Evolutionary conservation across 106 monocot species (phyloP), one percentile per base, ranked within the genome.

Genomic region (Allium fistulosum): DNA sequence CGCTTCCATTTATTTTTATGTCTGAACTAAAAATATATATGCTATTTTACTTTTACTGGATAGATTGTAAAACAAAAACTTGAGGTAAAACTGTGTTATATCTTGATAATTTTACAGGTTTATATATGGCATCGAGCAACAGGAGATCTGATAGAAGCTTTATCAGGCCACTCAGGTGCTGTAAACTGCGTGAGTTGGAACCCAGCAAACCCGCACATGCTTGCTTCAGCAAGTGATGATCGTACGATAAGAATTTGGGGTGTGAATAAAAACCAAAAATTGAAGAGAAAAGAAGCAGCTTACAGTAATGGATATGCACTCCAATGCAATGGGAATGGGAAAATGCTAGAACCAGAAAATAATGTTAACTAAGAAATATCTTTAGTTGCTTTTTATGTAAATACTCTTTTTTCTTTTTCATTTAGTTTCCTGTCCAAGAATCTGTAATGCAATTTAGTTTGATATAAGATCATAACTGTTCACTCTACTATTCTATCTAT

Each of bases 151-250:
- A 78, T 87, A 28, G 61, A 75, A 3, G 48, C 83, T 28, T 59
- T 87, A 17, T 66, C 77, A 10, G 87, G 87, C 6, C 86, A 87
- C 46, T 65, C 86, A 12, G 86, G 80, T 11, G 73, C 80, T 8
- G 83, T 87, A 53, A 87, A 87, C 72, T 83, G 83, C 49, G 87
- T 87, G 48, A 83, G 87, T 65, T 87, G 87, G 87, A 87, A 83
- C 53, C 83, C 87, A 2, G 71, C 60, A 3, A 75, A 83, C 17
- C 83, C 80, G 9, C 77, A 83, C 79, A 87, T 87, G 80, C 80
- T 87, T 9, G 87, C 83, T 50, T 87, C 87, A 6, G 87, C 77
- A 16, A 87, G 87, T 17, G 87, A 87, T 53, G 87, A 87, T 61
- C 71, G 72, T 51, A 87, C 77, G 12, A 75, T 87, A 55, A 66